Evolutionary conservation across 1,284 basidiomycete species (phyloP).

Genomic region (Mycosarcoma mackinlayi): DNA sequence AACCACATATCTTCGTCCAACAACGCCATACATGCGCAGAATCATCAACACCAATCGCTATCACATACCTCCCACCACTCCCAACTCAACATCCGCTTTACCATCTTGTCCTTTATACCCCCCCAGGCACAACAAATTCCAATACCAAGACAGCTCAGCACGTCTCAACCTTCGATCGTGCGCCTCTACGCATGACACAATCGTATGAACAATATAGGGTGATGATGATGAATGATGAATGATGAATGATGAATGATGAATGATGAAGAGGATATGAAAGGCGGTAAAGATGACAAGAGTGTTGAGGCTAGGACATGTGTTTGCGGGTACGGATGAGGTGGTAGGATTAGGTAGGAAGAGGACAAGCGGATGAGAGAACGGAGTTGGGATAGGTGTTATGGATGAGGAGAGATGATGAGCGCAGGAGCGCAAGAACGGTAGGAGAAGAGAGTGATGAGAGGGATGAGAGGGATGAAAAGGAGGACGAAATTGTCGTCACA

Average conservation of each 20-base stretch:
- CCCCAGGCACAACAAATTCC: background rate
- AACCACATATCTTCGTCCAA: background rate
- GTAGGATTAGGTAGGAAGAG: too few species aligned
- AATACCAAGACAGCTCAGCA: background rate
- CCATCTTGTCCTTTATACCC: too few species aligned
- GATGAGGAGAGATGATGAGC: background rate
- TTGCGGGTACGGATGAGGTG: too few species aligned
- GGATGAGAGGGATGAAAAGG: background rate
- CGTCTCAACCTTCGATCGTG: too few species aligned
- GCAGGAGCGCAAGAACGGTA: background rate
- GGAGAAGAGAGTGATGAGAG: background rate
- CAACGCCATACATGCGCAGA: background rate
- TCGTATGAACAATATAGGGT: background rate
- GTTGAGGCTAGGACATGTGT: too few species aligned
- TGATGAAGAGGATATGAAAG: background rate
- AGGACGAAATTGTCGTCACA: too few species aligned
- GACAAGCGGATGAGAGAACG: too few species aligned
- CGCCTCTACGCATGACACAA: background rate
- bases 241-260: background rate
- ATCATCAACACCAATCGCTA: background rate
- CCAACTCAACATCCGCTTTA: too few species aligned
- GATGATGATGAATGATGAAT: background rate
- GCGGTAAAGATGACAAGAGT: conserved; percentile 1
- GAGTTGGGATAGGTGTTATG: too few species aligned
- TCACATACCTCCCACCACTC: too few species aligned